Conservation (phyloP, 2,329 filamentous ascomycete genomes). For the Rutstroemia sp. region DNA sequence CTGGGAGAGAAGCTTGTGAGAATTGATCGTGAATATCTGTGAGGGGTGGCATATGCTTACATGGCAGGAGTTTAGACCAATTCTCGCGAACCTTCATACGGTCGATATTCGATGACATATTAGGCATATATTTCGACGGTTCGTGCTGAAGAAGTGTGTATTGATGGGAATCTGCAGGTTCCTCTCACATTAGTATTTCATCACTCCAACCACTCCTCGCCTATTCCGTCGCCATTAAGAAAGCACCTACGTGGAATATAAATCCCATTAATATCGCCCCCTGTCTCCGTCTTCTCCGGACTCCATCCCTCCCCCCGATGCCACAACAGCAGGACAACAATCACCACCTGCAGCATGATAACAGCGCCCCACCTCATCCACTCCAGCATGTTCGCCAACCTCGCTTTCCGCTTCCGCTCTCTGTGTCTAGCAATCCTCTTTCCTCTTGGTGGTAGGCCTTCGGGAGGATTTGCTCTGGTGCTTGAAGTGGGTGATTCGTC, state of each 20-base stretch:
- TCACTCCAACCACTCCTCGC: not conserved
- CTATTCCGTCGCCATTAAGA: too few relatives aligned
- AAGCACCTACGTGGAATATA: conserved; percentile 29
- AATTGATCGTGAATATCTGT: too few relatives aligned
- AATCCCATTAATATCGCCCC: conserved; percentile 30
- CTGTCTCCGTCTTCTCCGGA: conserved; percentile 24
- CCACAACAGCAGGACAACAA: conserved; percentile 23
- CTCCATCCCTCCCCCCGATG: conserved; percentile 10
- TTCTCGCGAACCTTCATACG: conserved; percentile 27
- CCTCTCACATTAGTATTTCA: not conserved
- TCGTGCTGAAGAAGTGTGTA: conserved; percentile 27
- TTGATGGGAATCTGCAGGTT: conserved; percentile 18
- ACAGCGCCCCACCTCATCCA: conserved; percentile 27
- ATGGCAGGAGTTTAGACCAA: conserved; percentile 30
- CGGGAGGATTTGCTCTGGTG: not conserved
- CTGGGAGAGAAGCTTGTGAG: not conserved
- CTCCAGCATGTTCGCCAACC: conserved; percentile 9
- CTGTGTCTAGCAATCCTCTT: not conserved
- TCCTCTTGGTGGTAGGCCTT: not conserved
- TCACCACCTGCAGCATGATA: conserved; percentile 24
- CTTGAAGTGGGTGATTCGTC: too few relatives aligned
- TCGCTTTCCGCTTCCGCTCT: not conserved
- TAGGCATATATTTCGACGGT: conserved; percentile 27
- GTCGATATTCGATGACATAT: conserved; percentile 27
- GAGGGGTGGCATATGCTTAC: conserved; percentile 11